phyloP scores from a whole-genome alignment of 2,329 filamentous ascomycete genomes.

The Sporothrix variecibatus region DNA sequence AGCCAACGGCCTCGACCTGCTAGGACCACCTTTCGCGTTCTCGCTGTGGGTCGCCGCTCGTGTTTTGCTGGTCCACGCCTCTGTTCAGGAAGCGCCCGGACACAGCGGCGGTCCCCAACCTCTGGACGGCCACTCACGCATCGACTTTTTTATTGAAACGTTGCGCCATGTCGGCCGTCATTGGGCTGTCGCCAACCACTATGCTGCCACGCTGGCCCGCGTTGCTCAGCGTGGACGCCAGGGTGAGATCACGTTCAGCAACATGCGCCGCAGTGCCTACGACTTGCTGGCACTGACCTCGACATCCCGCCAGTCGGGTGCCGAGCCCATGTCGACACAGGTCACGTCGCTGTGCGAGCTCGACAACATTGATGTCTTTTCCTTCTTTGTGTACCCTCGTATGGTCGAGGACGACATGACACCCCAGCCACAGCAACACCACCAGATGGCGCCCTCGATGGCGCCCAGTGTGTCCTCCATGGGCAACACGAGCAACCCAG shows the following conservation, averaged over 20 bases:
- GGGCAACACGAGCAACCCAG: not conserved
- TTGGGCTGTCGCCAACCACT: slow-evolving; percentile 84
- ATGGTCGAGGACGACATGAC: slow-evolving; percentile 1
- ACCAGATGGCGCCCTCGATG: not conserved
- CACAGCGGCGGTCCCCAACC: slow-evolving; percentile 46
- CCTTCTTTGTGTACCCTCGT: slow-evolving; percentile 88
- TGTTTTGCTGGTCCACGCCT: slow-evolving; percentile 85
- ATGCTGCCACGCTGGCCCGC: slow-evolving; percentile 74
- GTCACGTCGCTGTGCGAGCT: slow-evolving; percentile 78
- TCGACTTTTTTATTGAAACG: slow-evolving; percentile 79
- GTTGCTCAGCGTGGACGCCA: slow-evolving; percentile 84
- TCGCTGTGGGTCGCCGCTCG: slow-evolving; percentile 89
- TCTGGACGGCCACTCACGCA: slow-evolving; percentile 65
- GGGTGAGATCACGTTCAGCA: slow-evolving; percentile 79
- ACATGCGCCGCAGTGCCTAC: slow-evolving; percentile 84
- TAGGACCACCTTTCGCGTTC: slow-evolving; percentile 89
- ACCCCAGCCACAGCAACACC: not conserved
- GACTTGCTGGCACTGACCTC: slow-evolving; percentile 88
- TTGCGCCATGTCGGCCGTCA: slow-evolving; percentile 77
- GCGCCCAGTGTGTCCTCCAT: not conserved
- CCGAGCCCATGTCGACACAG: slow-evolving; percentile 60
- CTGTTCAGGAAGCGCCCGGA: slow-evolving; percentile 59
- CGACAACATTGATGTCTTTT: slow-evolving; percentile 88
- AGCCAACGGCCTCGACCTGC: slow-evolving; percentile 72
- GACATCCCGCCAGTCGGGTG: slow-evolving; percentile 65